Evolutionary conservation across 78 protist species (phyloP), one percentile per base, ranked within the genome.

Genomic region (Paratrimastix pyriformis): DNA sequence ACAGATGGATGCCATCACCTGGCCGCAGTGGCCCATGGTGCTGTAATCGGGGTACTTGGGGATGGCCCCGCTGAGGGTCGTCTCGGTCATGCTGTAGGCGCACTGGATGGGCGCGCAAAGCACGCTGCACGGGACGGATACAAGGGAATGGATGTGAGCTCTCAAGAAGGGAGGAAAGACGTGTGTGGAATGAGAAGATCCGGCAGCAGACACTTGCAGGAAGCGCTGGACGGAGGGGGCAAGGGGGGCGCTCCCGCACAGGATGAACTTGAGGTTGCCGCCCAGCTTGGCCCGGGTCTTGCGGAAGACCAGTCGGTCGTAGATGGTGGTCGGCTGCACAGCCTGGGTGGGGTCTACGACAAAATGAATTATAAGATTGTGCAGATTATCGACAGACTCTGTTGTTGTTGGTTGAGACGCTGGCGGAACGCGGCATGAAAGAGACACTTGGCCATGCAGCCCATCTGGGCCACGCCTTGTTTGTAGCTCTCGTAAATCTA

Each of bases 241-340:
- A 3, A 72, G 46, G 29, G 76, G 76, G 32, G 76, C 76, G 35
- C 50, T 6, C 32, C 76, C 76, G 33, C 55, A 40, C 42, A 72
- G 60, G 3, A 72, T 38, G 8, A 42, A 57, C 44, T 33, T 43
- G 44, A 72, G 32, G 15, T 38, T 6, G 4, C 76, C 76, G 29
- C 76, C 76, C 13, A 42, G 39, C n/a, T 18, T 6, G 42, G 29
- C 33, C 38, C 35, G 29, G n/a, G 65, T 72, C 30, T 29, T 43
- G 59, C 35, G 13, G 46, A 72, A 72, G 46, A 43, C 58, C 30
- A 62, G 68, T 33, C 30, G 9, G 64, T 50, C 32, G 64, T 48
- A 3, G 13, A 32, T 11, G 29, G 76, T 6, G 33, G 72, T n/a
- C n/a, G n/a, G n/a, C n/a, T n/a, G n/a, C n/a, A n/a, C n/a, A n/a